Base-by-base conservation (phyloP, 306 rosid species). In the Trifolium subterraneum region DNA sequence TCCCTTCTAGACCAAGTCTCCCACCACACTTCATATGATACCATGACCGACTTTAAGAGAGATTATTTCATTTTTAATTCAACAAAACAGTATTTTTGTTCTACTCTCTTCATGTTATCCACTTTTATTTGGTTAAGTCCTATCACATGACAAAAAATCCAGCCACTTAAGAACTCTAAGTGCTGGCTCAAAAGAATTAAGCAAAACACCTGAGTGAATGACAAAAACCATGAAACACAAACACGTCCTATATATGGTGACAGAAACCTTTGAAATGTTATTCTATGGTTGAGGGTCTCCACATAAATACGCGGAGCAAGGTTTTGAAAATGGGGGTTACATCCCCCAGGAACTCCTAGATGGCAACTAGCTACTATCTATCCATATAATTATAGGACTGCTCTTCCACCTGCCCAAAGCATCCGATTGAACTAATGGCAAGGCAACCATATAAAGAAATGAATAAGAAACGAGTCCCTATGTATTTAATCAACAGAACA, bases 261-360 rank as follows among this genome's bases (percentile, higher is more conserved):
- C 6, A 18, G 19, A 66, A 56, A 72, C 56, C 15, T 59, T 51
- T 64, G 18, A 10, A 51, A 2, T 27, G 72, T 29, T 59, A 81
- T 13, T 25, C 39, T 36, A 45, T 52, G 59, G 20, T 56, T 58
- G 75, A 59, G 68, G 68, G 54, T 44, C 56, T 44, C 25, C 4
- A 55, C 22, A 70, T 35, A 70, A 81, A 76, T 64, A 64, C 7
- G 59, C 48, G 9, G 2, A 61, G 54, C 5, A 71, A 64, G 36
- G 61, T 71, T 76, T 61, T 68, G 11, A 13, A 45, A 39, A 35
- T 22, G 14, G 5, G 39, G 10, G 23, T 15, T 36, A 13, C 52
- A 56, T 39, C 18, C 31, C 18, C 16, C 33, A 73, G 38, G 42
- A 64, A 73, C n/a, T 48, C 64, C 58, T 66, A 65, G 7, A 27